A percentile compares a stretch with the other conserved stretches of the same genome.
These are phyloP conservation scores for Asterophora parasitica DNA, from an alignment of 768 basidiomycete genomes.

Conservation along the genomic window DNA sequence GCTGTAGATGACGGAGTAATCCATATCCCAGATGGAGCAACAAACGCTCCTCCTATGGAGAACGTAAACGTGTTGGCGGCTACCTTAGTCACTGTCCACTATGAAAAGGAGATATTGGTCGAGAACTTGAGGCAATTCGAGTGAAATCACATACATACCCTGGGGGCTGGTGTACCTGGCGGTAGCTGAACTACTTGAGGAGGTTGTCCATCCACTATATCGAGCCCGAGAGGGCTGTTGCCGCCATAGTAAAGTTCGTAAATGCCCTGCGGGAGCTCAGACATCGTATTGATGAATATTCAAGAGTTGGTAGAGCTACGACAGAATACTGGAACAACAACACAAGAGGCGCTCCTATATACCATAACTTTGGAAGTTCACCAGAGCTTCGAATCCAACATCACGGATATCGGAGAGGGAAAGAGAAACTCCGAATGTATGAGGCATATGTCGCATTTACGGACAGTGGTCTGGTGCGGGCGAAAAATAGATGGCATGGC, in stretches of 20 bases:
- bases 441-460: too few species aligned
- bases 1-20: slow-evolving; percentile 1
- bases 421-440: too few species aligned
- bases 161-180: not conserved
- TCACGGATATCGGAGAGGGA: too few species aligned
- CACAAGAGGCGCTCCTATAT: too few species aligned
- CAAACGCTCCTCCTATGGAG: not conserved
- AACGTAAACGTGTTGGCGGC: slow-evolving; percentile 4
- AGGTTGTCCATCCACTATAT: slow-evolving; percentile 4
- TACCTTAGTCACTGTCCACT: slow-evolving; percentile 7
- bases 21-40: slow-evolving; percentile 5
- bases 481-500: too few species aligned
- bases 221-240: not conserved
- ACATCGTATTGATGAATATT: not conserved
- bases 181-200: slow-evolving; percentile 5
- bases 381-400: too few species aligned
- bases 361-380: too few species aligned
- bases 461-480: too few species aligned
- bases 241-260: slow-evolving; percentile 3
- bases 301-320: too few species aligned
- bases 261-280: not conserved
- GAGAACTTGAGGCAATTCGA: not conserved
- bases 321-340: too few species aligned
- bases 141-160: not conserved
- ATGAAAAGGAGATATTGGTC: not conserved